Percentiles rank a stretch among this genome's conserved stretches.
Conservation (phyloP, 371 early-diverging fungal species). For the Rhizomucor miehei region DNA sequence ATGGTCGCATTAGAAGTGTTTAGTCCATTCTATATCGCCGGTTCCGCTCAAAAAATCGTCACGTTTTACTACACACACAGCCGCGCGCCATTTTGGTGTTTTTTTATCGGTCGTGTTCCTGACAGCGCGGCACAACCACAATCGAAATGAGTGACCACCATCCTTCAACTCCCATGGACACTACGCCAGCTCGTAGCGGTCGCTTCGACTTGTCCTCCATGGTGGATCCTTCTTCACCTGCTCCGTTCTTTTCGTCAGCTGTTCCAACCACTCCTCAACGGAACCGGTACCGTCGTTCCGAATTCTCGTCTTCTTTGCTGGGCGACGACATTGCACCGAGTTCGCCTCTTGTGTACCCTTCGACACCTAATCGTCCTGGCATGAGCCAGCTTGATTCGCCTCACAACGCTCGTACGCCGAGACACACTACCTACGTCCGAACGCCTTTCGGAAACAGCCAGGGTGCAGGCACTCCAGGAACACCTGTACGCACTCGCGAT, state of each 20-base stretch:
- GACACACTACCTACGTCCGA: conserved; percentile 33
- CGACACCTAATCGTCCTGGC: conserved; percentile 25
- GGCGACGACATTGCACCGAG: conserved; percentile 27
- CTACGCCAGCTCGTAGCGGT: background rate
- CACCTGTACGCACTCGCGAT: conserved; percentile 13
- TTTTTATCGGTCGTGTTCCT: too few relatives aligned
- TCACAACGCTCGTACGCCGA: conserved; percentile 31
- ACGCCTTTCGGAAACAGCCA: conserved; percentile 30
- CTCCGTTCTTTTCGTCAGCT: conserved; percentile 13
- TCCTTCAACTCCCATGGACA: too few relatives aligned
- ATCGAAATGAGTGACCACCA: too few relatives aligned
- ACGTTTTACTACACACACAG: too few relatives aligned
- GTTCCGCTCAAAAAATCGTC: too few relatives aligned
- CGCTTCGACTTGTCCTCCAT: conserved; percentile 11
- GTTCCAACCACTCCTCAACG: conserved; percentile 31
- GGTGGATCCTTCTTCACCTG: conserved; percentile 25
- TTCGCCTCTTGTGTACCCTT: conserved; percentile 44
- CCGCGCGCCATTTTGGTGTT: too few relatives aligned
- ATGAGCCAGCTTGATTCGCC: conserved; percentile 16
- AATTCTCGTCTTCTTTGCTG: conserved; percentile 37
- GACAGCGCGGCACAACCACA: too few relatives aligned
- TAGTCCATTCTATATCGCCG: too few relatives aligned
- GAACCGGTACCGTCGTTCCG: conserved; percentile 29
- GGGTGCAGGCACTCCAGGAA: conserved; percentile 12
- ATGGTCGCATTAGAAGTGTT: background rate